These are phyloP conservation scores for Geotrichum aggregatum DNA, from an alignment of 1,139 yeast genomes.

Conservation along the genomic window DNA sequence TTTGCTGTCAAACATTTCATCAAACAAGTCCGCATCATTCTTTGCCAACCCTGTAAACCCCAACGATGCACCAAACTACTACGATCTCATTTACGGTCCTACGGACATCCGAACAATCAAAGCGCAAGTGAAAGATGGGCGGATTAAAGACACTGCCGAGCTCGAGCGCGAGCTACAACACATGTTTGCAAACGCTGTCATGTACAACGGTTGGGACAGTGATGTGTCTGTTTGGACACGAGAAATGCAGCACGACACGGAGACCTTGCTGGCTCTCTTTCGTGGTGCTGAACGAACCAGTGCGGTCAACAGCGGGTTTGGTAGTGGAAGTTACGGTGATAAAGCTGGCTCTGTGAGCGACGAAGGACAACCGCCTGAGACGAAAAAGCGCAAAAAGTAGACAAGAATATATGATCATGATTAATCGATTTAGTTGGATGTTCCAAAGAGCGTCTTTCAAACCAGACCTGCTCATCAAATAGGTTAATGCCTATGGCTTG, in stretches of 20 bases:
- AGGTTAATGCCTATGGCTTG: too few relatives aligned
- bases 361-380: constrained; percentile 1
- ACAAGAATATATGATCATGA: too few relatives aligned
- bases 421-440: too few relatives aligned
- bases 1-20: constrained; percentile 58
- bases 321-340: background rate
- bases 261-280: constrained; percentile 37
- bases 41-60: constrained; percentile 66
- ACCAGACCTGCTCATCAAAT: too few relatives aligned
- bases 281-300: constrained; percentile 34
- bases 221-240: constrained; percentile 60
- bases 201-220: constrained; percentile 68
- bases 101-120: constrained; percentile 63
- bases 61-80: constrained; percentile 66
- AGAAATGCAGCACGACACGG: constrained; percentile 52
- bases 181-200: constrained; percentile 80
- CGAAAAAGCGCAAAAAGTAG: constrained; percentile 7
- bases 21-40: constrained; percentile 71
- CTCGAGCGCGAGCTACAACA: constrained; percentile 65
- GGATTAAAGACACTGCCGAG: constrained; percentile 48
- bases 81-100: constrained; percentile 58
- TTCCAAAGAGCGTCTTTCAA: too few relatives aligned
- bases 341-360: constrained; percentile 6
- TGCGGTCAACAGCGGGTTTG: constrained; percentile 4
- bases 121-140: constrained; percentile 55